A percentile compares a stretch with the other conserved stretches of the same genome.
Evolutionary conservation across 176 grass and related monocot species (phyloP).

Genomic region (Zizania latifolia): DNA sequence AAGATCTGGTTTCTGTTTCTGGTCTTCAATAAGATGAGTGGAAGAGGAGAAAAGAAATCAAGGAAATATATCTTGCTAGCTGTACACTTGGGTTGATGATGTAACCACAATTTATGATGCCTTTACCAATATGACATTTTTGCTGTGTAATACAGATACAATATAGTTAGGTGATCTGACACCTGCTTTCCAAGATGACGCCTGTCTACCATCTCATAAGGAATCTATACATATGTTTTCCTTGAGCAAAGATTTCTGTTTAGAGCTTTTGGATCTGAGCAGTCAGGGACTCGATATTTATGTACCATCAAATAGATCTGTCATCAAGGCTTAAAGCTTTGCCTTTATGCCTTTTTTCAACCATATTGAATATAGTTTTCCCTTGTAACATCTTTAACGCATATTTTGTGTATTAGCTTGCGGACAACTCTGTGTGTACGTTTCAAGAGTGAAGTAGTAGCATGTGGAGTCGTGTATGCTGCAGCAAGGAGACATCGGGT

Average conservation of each 20-base stretch:
- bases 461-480: constrained; percentile 96
- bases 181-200: not conserved
- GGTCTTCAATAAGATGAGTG: not conserved
- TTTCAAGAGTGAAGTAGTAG: constrained; percentile 97
- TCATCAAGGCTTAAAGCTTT: not conserved
- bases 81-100: not conserved
- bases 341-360: not conserved
- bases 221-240: not conserved
- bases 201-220: not conserved
- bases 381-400: not conserved
- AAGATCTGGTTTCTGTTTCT: not conserved
- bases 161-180: not conserved
- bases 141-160: not conserved
- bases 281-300: not conserved
- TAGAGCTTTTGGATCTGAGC: not conserved
- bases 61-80: not conserved
- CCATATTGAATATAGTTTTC: not conserved
- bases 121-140: not conserved
- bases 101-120: not conserved
- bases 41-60: not conserved
- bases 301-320: not conserved
- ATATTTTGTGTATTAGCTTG: constrained; percentile 46
- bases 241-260: not conserved
- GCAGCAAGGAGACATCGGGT: constrained; percentile 65
- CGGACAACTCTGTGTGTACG: constrained; percentile 84